Evolutionary conservation across 371 early-diverging fungal species (phyloP).

Genomic region (Parasitella parasitica): DNA sequence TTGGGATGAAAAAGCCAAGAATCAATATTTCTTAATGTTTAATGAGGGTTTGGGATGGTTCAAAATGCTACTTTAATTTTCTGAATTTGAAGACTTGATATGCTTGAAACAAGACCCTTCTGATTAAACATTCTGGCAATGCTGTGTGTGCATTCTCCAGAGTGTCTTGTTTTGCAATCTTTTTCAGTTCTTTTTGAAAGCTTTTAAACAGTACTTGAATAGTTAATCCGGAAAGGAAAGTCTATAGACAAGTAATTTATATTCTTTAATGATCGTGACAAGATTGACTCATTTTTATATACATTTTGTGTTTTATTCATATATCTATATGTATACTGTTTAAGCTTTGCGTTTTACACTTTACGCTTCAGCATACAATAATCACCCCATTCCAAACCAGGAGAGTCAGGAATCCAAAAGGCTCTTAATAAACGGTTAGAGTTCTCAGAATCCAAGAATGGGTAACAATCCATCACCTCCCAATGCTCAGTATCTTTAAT

Average conservation of each 20-base stretch:
- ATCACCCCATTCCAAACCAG: conserved; percentile 57
- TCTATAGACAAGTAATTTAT: background rate
- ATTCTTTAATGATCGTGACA: background rate
- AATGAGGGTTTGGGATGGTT: too few species aligned
- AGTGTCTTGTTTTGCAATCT: too few species aligned
- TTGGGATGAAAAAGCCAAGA: too few species aligned
- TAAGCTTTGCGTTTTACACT: conserved; percentile 37
- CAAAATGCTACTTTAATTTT: too few species aligned
- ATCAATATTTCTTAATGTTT: too few species aligned
- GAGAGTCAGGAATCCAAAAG: conserved; percentile 56
- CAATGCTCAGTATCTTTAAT: conserved; percentile 52
- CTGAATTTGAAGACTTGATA: too few species aligned
- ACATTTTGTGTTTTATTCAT: background rate
- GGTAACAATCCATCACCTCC: conserved; percentile 53
- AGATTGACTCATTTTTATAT: background rate
- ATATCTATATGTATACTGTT: background rate
- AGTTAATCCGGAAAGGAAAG: too few species aligned
- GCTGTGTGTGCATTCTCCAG: too few species aligned
- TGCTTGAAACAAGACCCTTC: too few species aligned
- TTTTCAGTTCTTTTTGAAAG: too few species aligned
- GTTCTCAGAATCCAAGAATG: conserved; percentile 57
- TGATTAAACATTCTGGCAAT: too few species aligned
- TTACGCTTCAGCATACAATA: conserved; percentile 62
- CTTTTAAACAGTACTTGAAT: too few species aligned
- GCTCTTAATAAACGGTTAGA: conserved; percentile 51